Percentiles rank a stretch among this genome's conserved stretches.
phyloP scores from a whole-genome alignment of 495 filamentous ascomycete genomes.

The Hyaloscypha hepaticicola region DNA sequence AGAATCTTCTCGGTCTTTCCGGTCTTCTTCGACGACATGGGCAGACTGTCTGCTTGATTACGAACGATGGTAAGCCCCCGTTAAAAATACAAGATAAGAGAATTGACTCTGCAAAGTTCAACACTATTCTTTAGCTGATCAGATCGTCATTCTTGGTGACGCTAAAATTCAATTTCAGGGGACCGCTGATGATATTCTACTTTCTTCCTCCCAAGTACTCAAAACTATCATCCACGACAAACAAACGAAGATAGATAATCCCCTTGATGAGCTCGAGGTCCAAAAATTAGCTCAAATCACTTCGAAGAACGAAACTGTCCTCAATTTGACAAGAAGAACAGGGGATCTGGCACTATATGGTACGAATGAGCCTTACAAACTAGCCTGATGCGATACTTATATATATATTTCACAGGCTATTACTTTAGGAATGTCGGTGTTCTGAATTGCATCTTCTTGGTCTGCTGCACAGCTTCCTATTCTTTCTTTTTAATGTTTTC shows the following conservation, averaged over 20 bases:
- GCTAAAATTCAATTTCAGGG: conserved; percentile 5
- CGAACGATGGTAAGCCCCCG: conserved; percentile 32
- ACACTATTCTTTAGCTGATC: conserved; percentile 17
- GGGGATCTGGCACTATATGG: conserved; percentile 57
- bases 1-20: conserved; percentile 39
- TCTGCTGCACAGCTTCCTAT: conserved; percentile 31
- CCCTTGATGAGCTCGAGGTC: neutral
- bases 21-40: conserved; percentile 39
- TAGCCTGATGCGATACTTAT: too few relatives aligned
- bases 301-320: neutral
- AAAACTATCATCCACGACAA: neutral
- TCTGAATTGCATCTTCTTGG: conserved; percentile 43
- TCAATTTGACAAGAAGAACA: conserved; percentile 36
- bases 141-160: conserved; percentile 19
- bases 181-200: neutral
- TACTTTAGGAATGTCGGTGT: conserved; percentile 55
- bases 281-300: neutral
- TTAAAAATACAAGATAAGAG: neutral
- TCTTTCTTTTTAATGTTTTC: conserved; percentile 33
- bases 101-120: conserved; percentile 9
- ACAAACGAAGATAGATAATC: neutral
- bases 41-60: conserved; percentile 44
- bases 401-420: conserved; percentile 39
- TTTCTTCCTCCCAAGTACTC: neutral
- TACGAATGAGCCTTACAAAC: too few relatives aligned